Evolutionary conservation across 306 rosid genomes (phyloP).

Genomic region (Hylodesmum podocarpum): DNA sequence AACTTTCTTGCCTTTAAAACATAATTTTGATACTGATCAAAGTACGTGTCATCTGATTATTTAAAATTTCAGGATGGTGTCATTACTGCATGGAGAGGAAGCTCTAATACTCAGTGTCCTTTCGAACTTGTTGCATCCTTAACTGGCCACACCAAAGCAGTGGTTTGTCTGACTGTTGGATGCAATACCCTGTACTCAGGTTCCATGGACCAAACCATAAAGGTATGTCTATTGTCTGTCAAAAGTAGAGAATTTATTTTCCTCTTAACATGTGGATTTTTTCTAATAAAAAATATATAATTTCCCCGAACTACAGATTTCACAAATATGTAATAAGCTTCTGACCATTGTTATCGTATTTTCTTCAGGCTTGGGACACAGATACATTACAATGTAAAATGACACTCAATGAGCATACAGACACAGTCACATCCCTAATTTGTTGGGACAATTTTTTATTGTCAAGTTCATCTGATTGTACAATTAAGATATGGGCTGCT

Average conservation of each 20-base stretch:
- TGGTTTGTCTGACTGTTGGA: too few relatives aligned
- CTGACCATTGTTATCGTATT: background rate
- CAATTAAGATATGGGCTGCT: too few relatives aligned
- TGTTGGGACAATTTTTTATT: too few relatives aligned
- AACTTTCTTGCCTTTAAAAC: background rate
- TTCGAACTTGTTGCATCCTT: constrained; percentile 43
- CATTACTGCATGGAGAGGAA: constrained; percentile 42
- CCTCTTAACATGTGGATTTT: background rate
- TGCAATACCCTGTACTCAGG: constrained; percentile 37
- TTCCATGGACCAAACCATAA: constrained; percentile 41
- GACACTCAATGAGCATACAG: too few relatives aligned
- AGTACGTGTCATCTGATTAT: background rate
- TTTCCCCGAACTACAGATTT: background rate
- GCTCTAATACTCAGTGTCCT: constrained; percentile 12
- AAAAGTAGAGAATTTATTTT: too few relatives aligned
- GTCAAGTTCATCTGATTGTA: too few relatives aligned
- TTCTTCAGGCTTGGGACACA: constrained; percentile 40
- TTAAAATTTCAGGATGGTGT: constrained; percentile 46
- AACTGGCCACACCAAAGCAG: too few relatives aligned
- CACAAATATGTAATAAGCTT: background rate
- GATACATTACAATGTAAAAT: too few relatives aligned
- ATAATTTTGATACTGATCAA: background rate
- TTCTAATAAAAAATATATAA: background rate
- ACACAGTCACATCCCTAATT: too few relatives aligned
- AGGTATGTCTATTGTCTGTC: constrained; percentile 14